These are phyloP conservation scores for Colletotrichum gigasporum DNA, from an alignment of 2,329 filamentous ascomycete species.

Conservation along the genomic window DNA sequence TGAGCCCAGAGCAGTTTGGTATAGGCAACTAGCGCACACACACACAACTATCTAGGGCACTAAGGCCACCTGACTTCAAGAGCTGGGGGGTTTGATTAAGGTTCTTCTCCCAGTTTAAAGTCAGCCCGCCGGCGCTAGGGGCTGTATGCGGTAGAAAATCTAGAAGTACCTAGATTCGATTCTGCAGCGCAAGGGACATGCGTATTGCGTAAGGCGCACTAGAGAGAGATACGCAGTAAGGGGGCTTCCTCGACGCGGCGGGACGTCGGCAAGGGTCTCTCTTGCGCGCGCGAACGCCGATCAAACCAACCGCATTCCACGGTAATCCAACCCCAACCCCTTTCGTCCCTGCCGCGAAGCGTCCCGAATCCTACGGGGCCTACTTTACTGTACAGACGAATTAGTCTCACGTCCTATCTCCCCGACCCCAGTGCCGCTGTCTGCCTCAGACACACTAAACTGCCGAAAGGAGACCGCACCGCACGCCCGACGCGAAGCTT, in stretches of 20 bases:
- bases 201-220: neutral
- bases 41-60: neutral
- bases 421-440: neutral
- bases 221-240: neutral
- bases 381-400: neutral
- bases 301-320: slow-evolving; percentile 15
- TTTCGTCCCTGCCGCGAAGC: neutral
- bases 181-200: neutral
- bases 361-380: neutral
- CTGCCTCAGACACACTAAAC: neutral
- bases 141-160: too few species aligned
- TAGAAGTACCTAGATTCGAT: neutral
- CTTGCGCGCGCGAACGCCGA: slow-evolving; percentile 1
- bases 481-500: neutral
- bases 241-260: neutral
- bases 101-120: neutral
- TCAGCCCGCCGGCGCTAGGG: neutral
- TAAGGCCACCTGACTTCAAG: neutral
- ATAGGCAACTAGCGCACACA: too few species aligned
- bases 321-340: neutral
- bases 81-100: neutral
- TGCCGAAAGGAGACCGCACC: slow-evolving; percentile 6
- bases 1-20: too few species aligned
- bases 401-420: neutral
- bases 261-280: neutral